These are phyloP conservation scores for Plenodomus tracheiphilus DNA, from an alignment of 2,329 filamentous ascomycete genomes.

Conservation along the genomic window DNA sequence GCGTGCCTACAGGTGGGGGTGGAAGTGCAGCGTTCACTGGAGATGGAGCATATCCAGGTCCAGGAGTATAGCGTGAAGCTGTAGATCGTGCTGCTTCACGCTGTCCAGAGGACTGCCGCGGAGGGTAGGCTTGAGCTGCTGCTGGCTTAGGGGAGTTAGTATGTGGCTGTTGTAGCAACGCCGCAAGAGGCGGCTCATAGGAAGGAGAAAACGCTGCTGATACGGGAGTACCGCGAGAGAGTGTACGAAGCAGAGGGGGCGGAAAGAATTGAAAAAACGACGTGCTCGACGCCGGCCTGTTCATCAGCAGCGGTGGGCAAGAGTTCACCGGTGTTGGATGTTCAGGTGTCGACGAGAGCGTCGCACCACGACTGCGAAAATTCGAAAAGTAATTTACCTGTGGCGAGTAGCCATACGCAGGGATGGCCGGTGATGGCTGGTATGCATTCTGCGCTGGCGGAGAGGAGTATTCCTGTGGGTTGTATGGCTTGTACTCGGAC, in stretches of 20 bases:
- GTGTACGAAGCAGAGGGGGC: conserved; percentile 19
- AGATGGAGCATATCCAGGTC: conserved; percentile 37
- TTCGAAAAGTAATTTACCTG: conserved; percentile 40
- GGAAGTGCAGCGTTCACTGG: conserved; percentile 20
- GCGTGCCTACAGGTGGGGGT: conserved; percentile 27
- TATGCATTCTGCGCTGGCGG: conserved; percentile 21
- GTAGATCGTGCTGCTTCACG: conserved; percentile 20
- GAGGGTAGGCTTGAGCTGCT: conserved; percentile 9
- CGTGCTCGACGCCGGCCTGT: conserved; percentile 21
- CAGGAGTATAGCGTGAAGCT: conserved; percentile 37
- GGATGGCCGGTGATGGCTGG: conserved; percentile 27
- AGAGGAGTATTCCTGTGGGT: conserved; percentile 39
- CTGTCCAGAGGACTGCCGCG: conserved; percentile 4
- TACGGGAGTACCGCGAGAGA: conserved; percentile 36
- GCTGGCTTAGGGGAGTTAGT: conserved; percentile 41
- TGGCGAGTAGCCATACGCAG: conserved; percentile 34
- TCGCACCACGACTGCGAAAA: conserved; percentile 35
- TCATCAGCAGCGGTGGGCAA: conserved; percentile 26
- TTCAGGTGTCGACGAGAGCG: conserved; percentile 27
- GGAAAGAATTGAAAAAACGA: conserved; percentile 20
- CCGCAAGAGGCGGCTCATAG: conserved; percentile 42
- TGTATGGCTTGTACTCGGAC: conserved; percentile 42
- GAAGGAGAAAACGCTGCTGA: conserved; percentile 37
- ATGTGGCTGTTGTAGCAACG: conserved; percentile 31
- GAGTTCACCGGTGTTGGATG: conserved; percentile 23